A percentile compares a stretch with the other conserved stretches of the same genome.
These are phyloP conservation scores for Geotrichum aggregatum DNA, from an alignment of 1,139 yeast genomes.

Conservation along the genomic window DNA sequence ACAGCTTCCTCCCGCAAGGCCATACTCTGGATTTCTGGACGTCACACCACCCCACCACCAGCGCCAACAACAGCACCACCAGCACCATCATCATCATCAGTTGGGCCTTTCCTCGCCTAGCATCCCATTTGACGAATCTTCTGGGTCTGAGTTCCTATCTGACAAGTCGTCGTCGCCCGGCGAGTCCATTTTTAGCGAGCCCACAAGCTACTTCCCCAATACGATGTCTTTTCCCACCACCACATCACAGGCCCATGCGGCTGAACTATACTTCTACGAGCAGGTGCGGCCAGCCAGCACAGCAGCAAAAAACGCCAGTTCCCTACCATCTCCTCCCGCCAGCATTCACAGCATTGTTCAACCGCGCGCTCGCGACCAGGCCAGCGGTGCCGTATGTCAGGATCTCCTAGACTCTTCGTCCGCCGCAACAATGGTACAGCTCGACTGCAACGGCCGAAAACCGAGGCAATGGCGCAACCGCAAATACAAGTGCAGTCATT, in stretches of 20 bases:
- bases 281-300: not conserved
- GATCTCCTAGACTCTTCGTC: no score
- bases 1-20: not conserved
- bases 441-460: slow-evolving; percentile 32
- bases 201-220: slow-evolving; percentile 1
- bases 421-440: slow-evolving; percentile 5
- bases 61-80: not conserved
- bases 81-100: not conserved
- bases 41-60: not conserved
- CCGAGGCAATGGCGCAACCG: slow-evolving; percentile 33
- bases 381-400: no score
- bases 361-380: slow-evolving; percentile 2
- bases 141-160: not conserved
- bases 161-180: slow-evolving; percentile 3
- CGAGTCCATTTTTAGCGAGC: not conserved
- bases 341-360: not conserved
- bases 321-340: not conserved
- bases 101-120: not conserved
- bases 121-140: not conserved
- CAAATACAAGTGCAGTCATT: slow-evolving; percentile 33
- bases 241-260: not conserved
- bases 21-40: not conserved
- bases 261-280: not conserved
- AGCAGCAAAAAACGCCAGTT: not conserved
- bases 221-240: not conserved